phyloP scores from a whole-genome alignment of 768 basidiomycete species.

The Calvatia gigantea region DNA sequence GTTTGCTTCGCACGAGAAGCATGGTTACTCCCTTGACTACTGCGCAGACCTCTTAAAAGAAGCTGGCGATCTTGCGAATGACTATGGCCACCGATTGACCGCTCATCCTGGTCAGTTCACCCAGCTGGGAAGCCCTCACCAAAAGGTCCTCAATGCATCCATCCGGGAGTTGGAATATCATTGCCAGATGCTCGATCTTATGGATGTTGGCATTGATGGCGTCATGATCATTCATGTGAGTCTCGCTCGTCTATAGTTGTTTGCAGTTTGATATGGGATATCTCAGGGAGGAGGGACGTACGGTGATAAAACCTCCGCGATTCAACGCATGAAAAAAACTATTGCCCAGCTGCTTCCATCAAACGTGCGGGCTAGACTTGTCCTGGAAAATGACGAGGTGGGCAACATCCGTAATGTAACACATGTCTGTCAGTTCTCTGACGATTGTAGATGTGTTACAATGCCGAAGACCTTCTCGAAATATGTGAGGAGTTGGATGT shows the following conservation, averaged over 20 bases:
- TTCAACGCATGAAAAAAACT: constrained; percentile 70
- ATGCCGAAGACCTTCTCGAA: constrained; percentile 83
- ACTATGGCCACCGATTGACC: constrained; percentile 76
- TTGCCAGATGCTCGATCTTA: constrained; percentile 79
- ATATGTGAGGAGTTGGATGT: constrained; percentile 81
- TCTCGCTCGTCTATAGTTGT: background rate
- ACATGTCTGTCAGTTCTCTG: background rate
- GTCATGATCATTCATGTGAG: constrained; percentile 85
- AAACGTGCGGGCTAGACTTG: constrained; percentile 68
- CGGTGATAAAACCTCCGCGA: constrained; percentile 69
- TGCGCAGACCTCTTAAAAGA: constrained; percentile 51
- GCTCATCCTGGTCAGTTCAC: constrained; percentile 89
- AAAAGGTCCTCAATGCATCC: constrained; percentile 69
- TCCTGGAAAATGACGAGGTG: constrained; percentile 95
- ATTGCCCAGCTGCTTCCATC: constrained; percentile 56
- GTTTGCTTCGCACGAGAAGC: constrained; percentile 75
- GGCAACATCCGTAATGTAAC: constrained; percentile 12
- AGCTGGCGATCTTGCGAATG: constrained; percentile 65
- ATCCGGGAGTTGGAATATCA: constrained; percentile 85
- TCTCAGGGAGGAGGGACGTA: constrained; percentile 78
- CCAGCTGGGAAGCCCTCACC: constrained; percentile 75
- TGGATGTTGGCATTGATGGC: constrained; percentile 79
- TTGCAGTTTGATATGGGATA: constrained; percentile 1
- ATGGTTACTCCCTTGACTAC: constrained; percentile 82
- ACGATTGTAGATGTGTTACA: constrained; percentile 66